Percentiles rank a stretch among this genome's conserved stretches.
Evolutionary conservation across 2,329 filamentous ascomycete species (phyloP).

Genomic region (Sclerotinia spermophila): DNA sequence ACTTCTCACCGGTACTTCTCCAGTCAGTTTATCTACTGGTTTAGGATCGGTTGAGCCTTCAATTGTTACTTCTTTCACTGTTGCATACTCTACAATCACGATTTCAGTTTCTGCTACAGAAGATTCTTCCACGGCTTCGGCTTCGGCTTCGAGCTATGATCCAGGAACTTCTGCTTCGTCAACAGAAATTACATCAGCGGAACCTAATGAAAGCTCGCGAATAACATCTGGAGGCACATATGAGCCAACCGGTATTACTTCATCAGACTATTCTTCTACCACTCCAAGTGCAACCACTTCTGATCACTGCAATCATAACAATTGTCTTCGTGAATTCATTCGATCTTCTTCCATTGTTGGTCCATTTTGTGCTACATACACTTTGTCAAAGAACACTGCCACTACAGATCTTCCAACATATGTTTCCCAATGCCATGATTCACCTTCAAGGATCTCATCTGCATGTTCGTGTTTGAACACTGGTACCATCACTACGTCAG

Average conservation of each 20-base stretch:
- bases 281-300: constrained; percentile 12
- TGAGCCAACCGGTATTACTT: constrained; percentile 10
- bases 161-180: constrained; percentile 1
- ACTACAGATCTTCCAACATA: constrained; percentile 27
- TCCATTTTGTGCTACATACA: constrained; percentile 32
- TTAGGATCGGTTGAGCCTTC: constrained; percentile 11
- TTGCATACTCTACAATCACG: constrained; percentile 11
- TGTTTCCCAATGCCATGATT: constrained; percentile 27
- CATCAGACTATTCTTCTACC: neutral
- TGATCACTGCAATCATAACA: constrained; percentile 28
- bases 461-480: constrained; percentile 30
- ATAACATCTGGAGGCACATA: neutral
- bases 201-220: neutral
- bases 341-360: constrained; percentile 22
- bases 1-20: constrained; percentile 7
- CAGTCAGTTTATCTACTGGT: constrained; percentile 1
- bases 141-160: constrained; percentile 17
- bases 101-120: neutral
- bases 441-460: constrained; percentile 28
- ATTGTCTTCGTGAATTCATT: constrained; percentile 31
- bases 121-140: neutral
- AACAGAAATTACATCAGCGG: neutral
- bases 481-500: constrained; percentile 5
- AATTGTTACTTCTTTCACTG: neutral
- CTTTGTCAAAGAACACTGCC: constrained; percentile 23